Evolutionary conservation across 2,329 filamentous ascomycete genomes (phyloP).

Genomic region (Colletotrichum chlorophyti): DNA sequence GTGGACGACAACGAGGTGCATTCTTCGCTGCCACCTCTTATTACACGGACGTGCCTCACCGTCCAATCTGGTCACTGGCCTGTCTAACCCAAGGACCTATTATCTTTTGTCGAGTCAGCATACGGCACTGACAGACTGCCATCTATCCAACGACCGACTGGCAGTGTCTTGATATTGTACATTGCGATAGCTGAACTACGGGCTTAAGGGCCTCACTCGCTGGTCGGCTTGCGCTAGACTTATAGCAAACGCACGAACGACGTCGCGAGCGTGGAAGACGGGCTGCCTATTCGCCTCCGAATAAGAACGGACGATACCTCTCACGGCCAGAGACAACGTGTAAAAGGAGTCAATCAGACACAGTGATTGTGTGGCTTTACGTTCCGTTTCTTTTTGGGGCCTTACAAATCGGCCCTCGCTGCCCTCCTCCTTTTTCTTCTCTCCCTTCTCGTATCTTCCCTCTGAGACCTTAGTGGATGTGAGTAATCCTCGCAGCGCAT

Average conservation of each 20-base stretch:
- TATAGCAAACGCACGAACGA: conserved; percentile 11
- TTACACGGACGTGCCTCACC: not conserved
- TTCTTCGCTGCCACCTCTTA: conserved; percentile 11
- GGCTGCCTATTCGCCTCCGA: conserved; percentile 6
- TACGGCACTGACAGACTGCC: not conserved
- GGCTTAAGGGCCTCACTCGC: conserved; percentile 7
- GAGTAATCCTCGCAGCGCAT: no score
- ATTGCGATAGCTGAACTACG: conserved; percentile 13
- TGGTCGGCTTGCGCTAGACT: conserved; percentile 6
- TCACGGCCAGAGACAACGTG: not conserved
- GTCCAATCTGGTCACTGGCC: no score
- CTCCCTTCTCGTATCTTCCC: no score
- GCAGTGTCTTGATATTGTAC: conserved; percentile 8
- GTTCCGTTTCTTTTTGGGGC: no score
- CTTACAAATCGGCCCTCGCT: no score
- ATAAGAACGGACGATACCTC: not conserved
- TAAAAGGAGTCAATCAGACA: not conserved
- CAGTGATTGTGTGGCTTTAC: not conserved
- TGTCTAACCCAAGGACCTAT: not conserved
- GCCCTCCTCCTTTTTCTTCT: no score
- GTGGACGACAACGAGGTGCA: conserved; percentile 3
- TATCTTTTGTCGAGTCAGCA: conserved; percentile 13
- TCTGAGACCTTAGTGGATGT: no score
- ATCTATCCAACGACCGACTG: conserved; percentile 6
- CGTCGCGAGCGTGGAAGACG: not conserved